phyloP scores from a whole-genome alignment of 495 filamentous ascomycete species.

The Hyphodiscus hymeniophilus region DNA sequence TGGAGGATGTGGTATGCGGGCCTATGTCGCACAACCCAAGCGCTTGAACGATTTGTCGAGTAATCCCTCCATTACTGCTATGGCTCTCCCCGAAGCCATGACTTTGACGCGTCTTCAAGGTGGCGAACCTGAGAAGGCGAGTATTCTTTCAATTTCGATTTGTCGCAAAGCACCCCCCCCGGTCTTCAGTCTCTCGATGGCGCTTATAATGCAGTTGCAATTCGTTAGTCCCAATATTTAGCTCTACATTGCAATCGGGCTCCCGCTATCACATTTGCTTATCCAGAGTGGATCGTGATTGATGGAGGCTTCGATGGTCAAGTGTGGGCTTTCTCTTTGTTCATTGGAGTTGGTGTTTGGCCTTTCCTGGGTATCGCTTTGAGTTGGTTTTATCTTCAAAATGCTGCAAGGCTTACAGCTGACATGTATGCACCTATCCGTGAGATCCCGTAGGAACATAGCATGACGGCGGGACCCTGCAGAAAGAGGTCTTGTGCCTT shows the following conservation, averaged over 20 bases:
- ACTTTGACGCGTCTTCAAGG: not conserved
- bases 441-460: slow-evolving; percentile 13
- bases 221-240: slow-evolving; percentile 7
- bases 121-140: not conserved
- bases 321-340: not conserved
- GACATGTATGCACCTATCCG: slow-evolving; percentile 6
- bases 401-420: slow-evolving; percentile 11
- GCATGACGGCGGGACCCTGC: slow-evolving; percentile 21
- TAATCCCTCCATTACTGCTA: no score
- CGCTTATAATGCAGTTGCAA: slow-evolving; percentile 12
- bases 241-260: slow-evolving; percentile 1
- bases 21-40: no score
- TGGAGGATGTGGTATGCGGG: no score
- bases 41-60: no score
- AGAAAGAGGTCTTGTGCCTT: slow-evolving; percentile 5
- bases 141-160: not conserved
- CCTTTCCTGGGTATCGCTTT: not conserved
- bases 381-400: slow-evolving; percentile 6
- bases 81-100: no score
- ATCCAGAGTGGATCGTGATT: slow-evolving; percentile 10
- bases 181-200: not conserved
- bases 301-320: not conserved
- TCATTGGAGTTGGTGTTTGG: not conserved
- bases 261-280: slow-evolving; percentile 6
- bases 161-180: not conserved